Base-by-base conservation (phyloP, 495 filamentous ascomycete genomes). In the Neurospora sp. region DNA sequence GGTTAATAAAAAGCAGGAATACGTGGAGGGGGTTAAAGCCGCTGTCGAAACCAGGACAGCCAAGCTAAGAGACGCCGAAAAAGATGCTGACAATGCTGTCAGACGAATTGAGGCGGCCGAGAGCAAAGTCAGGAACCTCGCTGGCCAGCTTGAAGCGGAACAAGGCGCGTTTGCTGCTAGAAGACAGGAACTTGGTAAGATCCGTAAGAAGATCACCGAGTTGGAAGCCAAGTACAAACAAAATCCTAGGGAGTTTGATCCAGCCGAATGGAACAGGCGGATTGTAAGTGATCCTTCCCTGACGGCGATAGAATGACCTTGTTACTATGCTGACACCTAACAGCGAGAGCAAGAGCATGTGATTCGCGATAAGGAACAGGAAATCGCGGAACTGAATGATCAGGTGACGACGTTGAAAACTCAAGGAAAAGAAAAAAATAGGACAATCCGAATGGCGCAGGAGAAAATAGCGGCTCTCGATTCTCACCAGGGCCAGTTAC, bases 401-500 rank as follows among this genome's bases (percentile, higher is more conserved):
- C 78, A 89, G 72, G 75, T 83, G 0, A 72, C 79, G 0, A 69
- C 77, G 38, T 66, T 84, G 6, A 74, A 39, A 71, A 42, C 74
- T 11, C 24, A 77, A 28, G 80, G 78, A 13, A 3, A 19, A 19
- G 75, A 77, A 69, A 80, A 79, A 37, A 76, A 54, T n/a, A 37
- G 70, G 0, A 73, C 79, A 39, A 72, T 69, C 21, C 74, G 2
- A 74, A 78, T 79, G 5, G 79, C 86, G 11, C 73, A 88, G 72
- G 73, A 76, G 17, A 86, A 91, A 45, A 75, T 94, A n/a, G 76
- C 81, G 39, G 83, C 80, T 37, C 83, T 97, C 37, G 86, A 94
- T 54, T 95, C 95, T 3, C 89, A 92, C 72, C 85, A 89, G 31
- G 96, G 96, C 15, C 92, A 92, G 76, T 90, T 92, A 73, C 86